Conservation (phyloP, 768 basidiomycete genomes). For the Auricularia heimuer region DNA sequence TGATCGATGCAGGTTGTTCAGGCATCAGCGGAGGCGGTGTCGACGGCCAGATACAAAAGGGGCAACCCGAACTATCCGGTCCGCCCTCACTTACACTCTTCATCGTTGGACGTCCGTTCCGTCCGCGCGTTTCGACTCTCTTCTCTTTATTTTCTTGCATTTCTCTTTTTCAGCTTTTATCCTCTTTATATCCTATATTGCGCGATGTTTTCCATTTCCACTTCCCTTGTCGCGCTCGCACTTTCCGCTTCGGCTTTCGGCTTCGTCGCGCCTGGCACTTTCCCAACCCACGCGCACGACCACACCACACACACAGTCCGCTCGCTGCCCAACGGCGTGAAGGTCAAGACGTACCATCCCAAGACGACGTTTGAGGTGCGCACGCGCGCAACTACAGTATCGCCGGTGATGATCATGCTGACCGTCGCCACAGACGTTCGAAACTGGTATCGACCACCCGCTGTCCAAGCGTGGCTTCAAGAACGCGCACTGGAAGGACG, state of each 20-base stretch:
- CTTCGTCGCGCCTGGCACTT: not conserved
- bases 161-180: not conserved
- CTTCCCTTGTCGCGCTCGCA: not conserved
- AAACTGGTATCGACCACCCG: not conserved
- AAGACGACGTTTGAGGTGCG: not conserved
- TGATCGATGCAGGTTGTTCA: too few species aligned
- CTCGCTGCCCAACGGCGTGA: constrained; percentile 1
- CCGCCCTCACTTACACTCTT: too few species aligned
- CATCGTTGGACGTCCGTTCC: not conserved
- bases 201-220: not conserved
- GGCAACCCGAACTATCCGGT: too few species aligned
- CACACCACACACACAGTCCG: constrained; percentile 2
- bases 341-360: constrained; percentile 5
- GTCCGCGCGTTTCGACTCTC: not conserved
- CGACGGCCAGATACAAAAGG: too few species aligned
- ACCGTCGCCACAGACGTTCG: not conserved
- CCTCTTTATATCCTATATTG: not conserved
- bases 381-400: not conserved
- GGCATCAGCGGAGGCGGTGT: too few species aligned
- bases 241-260: constrained; percentile 4
- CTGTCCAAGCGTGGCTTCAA: constrained; percentile 1
- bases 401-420: not conserved
- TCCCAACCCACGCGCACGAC: not conserved
- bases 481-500: constrained; percentile 1
- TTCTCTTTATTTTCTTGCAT: not conserved